phyloP scores from a whole-genome alignment of 352 stramenopile genomes.

The Phytophthora pseudosyringae region DNA sequence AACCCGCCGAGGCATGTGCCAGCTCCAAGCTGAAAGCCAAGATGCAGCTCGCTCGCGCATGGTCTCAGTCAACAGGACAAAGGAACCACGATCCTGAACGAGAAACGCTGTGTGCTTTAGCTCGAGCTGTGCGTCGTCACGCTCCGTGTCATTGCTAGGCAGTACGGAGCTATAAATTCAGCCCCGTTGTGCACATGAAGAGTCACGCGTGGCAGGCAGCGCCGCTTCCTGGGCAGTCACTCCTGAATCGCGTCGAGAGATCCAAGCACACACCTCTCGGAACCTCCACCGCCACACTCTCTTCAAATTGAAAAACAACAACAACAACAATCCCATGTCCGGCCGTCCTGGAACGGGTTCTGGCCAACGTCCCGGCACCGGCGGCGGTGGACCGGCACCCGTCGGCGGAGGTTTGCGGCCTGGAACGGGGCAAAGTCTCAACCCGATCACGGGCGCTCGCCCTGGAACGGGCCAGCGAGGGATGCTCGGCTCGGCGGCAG shows the following conservation, averaged over 20 bases:
- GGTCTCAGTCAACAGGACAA: slow-evolving; percentile 9
- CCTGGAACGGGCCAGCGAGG: slow-evolving; percentile 63
- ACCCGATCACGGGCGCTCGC: slow-evolving; percentile 60
- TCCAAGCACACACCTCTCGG: slow-evolving; percentile 13
- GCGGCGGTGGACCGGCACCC: slow-evolving; percentile 37
- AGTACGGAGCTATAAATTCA: neutral
- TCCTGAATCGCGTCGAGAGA: slow-evolving; percentile 19
- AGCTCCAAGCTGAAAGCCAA: slow-evolving; percentile 26
- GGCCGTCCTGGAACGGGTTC: slow-evolving; percentile 57
- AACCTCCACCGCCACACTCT: neutral
- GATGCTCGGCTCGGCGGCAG: slow-evolving; percentile 54
- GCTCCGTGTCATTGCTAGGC: slow-evolving; percentile 21
- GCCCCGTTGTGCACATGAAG: slow-evolving; percentile 6
- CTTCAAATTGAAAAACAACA: neutral
- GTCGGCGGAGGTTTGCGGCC: slow-evolving; percentile 41
- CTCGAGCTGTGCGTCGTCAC: slow-evolving; percentile 18
- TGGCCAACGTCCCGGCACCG: slow-evolving; percentile 64
- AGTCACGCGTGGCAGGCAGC: slow-evolving; percentile 19
- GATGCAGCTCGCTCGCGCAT: slow-evolving; percentile 18
- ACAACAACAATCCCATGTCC: slow-evolving; percentile 17
- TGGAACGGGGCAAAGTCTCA: slow-evolving; percentile 65
- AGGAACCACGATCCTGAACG: neutral
- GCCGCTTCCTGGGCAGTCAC: slow-evolving; percentile 15
- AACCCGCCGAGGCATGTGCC: neutral
- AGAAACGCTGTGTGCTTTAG: slow-evolving; percentile 13